A percentile compares a stretch with the other conserved stretches of the same genome.
These are phyloP conservation scores for Boletus tomentosulus DNA, from an alignment of 768 basidiomycete genomes.

Conservation along the genomic window DNA sequence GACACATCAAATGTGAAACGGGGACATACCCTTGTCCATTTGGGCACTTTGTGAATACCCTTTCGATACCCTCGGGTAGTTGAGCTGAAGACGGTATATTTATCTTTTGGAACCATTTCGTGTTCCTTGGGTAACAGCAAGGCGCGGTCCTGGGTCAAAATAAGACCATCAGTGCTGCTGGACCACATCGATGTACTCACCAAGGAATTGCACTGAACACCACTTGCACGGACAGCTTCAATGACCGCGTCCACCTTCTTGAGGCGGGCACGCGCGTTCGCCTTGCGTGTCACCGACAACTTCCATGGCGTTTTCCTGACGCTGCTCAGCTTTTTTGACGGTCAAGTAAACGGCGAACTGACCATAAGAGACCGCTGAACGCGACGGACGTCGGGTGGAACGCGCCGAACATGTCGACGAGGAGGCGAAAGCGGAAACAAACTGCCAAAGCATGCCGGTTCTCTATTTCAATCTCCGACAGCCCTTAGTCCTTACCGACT, in stretches of 20 bases:
- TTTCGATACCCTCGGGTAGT: conserved; percentile 78
- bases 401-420: conserved; percentile 71
- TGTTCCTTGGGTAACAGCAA: conserved; percentile 87
- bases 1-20: not conserved
- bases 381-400: conserved; percentile 69
- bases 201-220: conserved; percentile 70
- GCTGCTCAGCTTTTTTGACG: not conserved
- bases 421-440: not conserved
- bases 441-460: conserved; percentile 23
- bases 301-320: conserved; percentile 93
- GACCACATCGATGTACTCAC: conserved; percentile 42
- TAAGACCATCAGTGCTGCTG: not conserved
- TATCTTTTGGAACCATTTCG: conserved; percentile 90
- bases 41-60: conserved; percentile 96
- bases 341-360: conserved; percentile 2
- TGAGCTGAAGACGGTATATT: conserved; percentile 87
- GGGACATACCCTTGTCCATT: conserved; percentile 81
- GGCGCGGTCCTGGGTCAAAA: conserved; percentile 55
- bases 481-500: conserved; percentile 13
- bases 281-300: conserved; percentile 86
- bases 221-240: conserved; percentile 77
- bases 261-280: conserved; percentile 82
- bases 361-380: conserved; percentile 85
- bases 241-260: conserved; percentile 94
- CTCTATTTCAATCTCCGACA: conserved; percentile 27